These are phyloP conservation scores for Tolypocladium ovalisporum DNA, from an alignment of 2,329 filamentous ascomycete species.

Conservation along the genomic window DNA sequence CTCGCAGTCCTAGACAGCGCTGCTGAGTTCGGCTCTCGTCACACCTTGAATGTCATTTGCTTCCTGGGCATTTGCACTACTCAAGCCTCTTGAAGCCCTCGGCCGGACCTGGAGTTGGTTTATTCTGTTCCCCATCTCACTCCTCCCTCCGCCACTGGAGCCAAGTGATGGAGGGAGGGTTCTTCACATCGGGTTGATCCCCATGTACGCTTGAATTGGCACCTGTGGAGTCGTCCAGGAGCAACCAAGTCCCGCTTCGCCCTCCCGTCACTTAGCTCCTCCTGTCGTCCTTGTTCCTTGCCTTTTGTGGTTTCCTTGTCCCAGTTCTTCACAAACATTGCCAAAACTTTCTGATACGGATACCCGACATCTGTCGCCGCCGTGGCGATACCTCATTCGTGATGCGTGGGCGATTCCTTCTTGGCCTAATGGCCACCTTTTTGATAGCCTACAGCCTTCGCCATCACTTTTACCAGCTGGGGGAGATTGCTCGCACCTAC, in stretches of 20 bases:
- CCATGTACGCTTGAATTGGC: neutral
- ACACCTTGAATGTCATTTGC: neutral
- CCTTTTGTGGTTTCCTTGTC: neutral
- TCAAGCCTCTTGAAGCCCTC: neutral
- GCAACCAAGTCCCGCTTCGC: neutral
- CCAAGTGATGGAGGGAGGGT: neutral
- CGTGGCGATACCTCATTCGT: neutral
- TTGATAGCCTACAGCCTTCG: neutral
- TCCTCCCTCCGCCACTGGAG: neutral
- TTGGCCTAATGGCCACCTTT: neutral
- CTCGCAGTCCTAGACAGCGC: too few species aligned
- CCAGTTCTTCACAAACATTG: neutral
- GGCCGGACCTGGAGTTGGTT: neutral
- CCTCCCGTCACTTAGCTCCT: too few species aligned
- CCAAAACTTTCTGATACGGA: neutral
- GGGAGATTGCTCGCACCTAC: neutral
- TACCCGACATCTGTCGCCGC: neutral
- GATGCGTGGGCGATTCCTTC: neutral
- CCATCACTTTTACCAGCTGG: neutral
- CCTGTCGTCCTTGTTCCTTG: too few species aligned
- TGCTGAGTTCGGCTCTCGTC: neutral
- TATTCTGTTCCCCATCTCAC: neutral
- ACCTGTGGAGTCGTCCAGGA: neutral
- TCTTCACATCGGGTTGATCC: neutral
- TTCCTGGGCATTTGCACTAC: neutral